phyloP scores from a whole-genome alignment of 352 stramenopile species.

The Phytophthora brassicae region DNA sequence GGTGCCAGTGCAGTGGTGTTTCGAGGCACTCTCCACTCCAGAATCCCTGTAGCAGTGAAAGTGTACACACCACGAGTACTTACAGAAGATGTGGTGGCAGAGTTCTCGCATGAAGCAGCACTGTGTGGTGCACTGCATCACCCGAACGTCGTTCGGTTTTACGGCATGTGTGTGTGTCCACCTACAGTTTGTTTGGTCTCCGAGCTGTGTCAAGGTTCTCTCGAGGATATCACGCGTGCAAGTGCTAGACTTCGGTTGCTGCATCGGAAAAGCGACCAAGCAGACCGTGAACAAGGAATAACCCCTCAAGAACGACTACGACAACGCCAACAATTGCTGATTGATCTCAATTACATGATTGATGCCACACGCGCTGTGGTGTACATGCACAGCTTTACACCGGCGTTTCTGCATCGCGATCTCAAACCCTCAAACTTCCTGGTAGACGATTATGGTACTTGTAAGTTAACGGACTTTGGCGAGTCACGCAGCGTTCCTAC shows the following conservation, averaged over 20 bases:
- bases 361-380: slow-evolving; percentile 61
- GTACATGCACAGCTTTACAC: slow-evolving; percentile 75
- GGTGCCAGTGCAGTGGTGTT: slow-evolving; percentile 69
- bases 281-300: slow-evolving; percentile 8
- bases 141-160: slow-evolving; percentile 84
- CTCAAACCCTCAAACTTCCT: slow-evolving; percentile 75
- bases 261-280: slow-evolving; percentile 11
- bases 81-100: slow-evolving; percentile 65
- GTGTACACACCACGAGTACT: slow-evolving; percentile 69
- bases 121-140: slow-evolving; percentile 71
- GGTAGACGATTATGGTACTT: slow-evolving; percentile 43
- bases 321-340: slow-evolving; percentile 42
- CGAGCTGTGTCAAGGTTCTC: slow-evolving; percentile 48
- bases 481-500: slow-evolving; percentile 50
- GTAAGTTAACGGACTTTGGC: slow-evolving; percentile 67
- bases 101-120: slow-evolving; percentile 80
- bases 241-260: slow-evolving; percentile 25
- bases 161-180: slow-evolving; percentile 80
- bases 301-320: slow-evolving; percentile 8
- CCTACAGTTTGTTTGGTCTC: slow-evolving; percentile 76
- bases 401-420: slow-evolving; percentile 71
- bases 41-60: slow-evolving; percentile 66
- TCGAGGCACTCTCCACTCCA: slow-evolving; percentile 55
- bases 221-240: slow-evolving; percentile 44
- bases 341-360: slow-evolving; percentile 68